A percentile compares a stretch with the other conserved stretches of the same genome.
These are phyloP conservation scores for Kuraishia molischiana DNA, from an alignment of 805 yeast species.

Conservation along the genomic window DNA sequence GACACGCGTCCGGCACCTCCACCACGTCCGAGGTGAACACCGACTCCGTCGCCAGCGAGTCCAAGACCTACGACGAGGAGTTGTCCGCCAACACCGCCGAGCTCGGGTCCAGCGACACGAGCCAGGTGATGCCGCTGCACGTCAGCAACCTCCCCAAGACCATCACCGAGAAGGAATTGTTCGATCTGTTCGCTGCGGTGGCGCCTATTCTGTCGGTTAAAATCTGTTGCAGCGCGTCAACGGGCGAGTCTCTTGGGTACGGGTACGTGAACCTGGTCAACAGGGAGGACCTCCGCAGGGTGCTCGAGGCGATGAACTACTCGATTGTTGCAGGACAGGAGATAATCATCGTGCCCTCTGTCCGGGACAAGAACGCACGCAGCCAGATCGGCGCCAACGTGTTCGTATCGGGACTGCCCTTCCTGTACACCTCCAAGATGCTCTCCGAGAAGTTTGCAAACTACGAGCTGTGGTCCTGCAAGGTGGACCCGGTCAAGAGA, in stretches of 20 bases:
- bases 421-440: slow-evolving; percentile 18
- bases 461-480: slow-evolving; percentile 21
- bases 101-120: not conserved
- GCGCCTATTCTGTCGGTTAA: slow-evolving; percentile 32
- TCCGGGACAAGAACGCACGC: slow-evolving; percentile 30
- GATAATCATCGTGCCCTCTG: slow-evolving; percentile 45
- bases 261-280: slow-evolving; percentile 59
- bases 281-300: slow-evolving; percentile 40
- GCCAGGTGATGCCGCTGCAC: not conserved
- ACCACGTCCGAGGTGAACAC: not conserved
- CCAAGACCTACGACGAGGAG: not conserved
- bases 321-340: slow-evolving; percentile 28
- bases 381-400: slow-evolving; percentile 40
- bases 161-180: not conserved
- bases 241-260: slow-evolving; percentile 56
- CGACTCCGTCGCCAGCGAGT: not conserved
- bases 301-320: slow-evolving; percentile 49
- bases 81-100: not conserved
- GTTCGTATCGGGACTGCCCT: slow-evolving; percentile 35
- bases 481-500: slow-evolving; percentile 12
- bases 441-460: slow-evolving; percentile 17
- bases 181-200: not conserved
- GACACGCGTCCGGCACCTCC: not conserved
- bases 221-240: slow-evolving; percentile 43
- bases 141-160: not conserved